Evolutionary conservation across 2,329 filamentous ascomycete genomes (phyloP).

Genomic region (Zopfia rhizophila): DNA sequence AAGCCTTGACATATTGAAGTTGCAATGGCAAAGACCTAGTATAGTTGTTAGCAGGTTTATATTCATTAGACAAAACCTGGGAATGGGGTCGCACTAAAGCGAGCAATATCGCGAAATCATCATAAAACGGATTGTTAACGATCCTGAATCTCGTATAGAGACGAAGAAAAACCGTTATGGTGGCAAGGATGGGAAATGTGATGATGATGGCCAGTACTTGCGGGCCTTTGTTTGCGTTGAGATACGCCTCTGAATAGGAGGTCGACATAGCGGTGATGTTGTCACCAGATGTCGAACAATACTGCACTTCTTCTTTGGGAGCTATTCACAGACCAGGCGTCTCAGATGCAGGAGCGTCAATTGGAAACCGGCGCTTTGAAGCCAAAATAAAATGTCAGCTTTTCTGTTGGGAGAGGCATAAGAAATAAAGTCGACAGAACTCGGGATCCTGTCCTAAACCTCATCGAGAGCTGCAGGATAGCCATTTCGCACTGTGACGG

Average conservation of each 20-base stretch:
- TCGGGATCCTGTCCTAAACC: neutral
- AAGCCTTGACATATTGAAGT: constrained; percentile 30
- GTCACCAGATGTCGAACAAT: too few relatives aligned
- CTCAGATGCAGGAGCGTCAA: too few relatives aligned
- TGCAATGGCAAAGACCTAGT: constrained; percentile 27
- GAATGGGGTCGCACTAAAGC: constrained; percentile 18
- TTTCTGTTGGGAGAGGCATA: too few relatives aligned
- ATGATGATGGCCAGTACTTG: constrained; percentile 24
- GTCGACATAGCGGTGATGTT: constrained; percentile 1
- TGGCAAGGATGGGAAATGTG: constrained; percentile 21
- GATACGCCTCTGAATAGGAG: constrained; percentile 13
- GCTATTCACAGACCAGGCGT: too few relatives aligned
- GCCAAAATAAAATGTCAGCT: too few relatives aligned
- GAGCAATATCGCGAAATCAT: constrained; percentile 24
- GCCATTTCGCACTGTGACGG: neutral
- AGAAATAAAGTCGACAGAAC: too few relatives aligned
- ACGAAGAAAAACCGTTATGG: constrained; percentile 19
- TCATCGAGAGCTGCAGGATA: neutral
- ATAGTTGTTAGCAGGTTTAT: neutral
- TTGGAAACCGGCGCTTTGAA: too few relatives aligned
- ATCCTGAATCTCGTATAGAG: constrained; percentile 25
- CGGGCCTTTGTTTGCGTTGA: constrained; percentile 25
- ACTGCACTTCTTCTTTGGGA: too few relatives aligned
- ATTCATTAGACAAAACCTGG: too few relatives aligned
- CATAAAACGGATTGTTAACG: constrained; percentile 23